phyloP scores from a whole-genome alignment of 805 yeast species.

The Clavispora carvajalis region DNA sequence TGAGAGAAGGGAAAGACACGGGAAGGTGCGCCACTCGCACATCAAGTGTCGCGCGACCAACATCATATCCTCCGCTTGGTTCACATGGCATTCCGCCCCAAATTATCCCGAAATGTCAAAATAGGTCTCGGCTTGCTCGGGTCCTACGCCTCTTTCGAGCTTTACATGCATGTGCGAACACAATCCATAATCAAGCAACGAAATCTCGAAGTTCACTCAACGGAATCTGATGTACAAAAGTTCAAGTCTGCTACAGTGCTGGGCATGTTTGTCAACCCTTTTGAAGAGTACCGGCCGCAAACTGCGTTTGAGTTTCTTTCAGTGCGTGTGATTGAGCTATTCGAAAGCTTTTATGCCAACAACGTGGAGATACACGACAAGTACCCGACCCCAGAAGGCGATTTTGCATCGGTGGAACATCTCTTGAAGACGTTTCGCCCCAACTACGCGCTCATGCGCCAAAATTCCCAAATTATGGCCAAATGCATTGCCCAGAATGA shows the following conservation, averaged over 20 bases:
- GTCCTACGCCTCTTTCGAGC: constrained; percentile 62
- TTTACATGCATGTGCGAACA: constrained; percentile 53
- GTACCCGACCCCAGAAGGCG: constrained; percentile 34
- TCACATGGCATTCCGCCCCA: constrained; percentile 4
- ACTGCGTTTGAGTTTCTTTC: constrained; percentile 79
- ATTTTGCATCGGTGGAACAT: constrained; percentile 37
- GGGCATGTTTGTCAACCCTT: constrained; percentile 88
- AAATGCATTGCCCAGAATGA: constrained; percentile 16
- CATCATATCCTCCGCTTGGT: no score
- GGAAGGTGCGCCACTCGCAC: no score
- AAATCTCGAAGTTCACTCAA: background rate
- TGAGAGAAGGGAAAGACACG: no score
- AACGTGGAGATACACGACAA: constrained; percentile 32
- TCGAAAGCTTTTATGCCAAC: constrained; percentile 47
- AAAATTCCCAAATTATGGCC: constrained; percentile 25
- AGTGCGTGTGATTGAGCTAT: constrained; percentile 66
- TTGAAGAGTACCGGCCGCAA: constrained; percentile 83
- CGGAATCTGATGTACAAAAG: constrained; percentile 5
- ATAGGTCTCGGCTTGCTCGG: constrained; percentile 39
- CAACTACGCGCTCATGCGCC: constrained; percentile 40
- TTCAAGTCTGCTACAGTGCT: constrained; percentile 42
- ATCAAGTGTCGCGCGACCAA: no score
- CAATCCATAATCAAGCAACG: constrained; percentile 44
- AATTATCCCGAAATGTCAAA: constrained; percentile 28
- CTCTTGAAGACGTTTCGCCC: constrained; percentile 61